phyloP scores from a whole-genome alignment of 305 asterid genomes.

The Fraxinus sp. region DNA sequence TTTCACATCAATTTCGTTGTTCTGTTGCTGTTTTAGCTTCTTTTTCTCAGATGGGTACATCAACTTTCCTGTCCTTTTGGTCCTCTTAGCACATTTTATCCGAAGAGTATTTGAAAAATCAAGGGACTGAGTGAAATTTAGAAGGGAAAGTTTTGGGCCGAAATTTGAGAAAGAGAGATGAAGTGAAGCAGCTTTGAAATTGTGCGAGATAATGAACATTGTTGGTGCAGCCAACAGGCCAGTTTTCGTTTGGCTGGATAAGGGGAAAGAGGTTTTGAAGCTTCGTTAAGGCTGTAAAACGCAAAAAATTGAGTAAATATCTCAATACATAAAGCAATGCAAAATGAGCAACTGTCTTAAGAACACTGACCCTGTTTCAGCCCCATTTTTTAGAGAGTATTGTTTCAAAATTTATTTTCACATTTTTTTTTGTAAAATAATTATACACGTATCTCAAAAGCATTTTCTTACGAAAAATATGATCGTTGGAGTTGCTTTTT shows the following conservation, averaged over 20 bases:
- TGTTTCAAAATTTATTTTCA: background rate
- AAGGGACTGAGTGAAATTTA: slow-evolving; percentile 12
- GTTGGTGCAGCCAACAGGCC: slow-evolving; percentile 11
- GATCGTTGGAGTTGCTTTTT: no score
- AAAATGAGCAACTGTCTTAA: background rate
- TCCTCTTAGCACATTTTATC: slow-evolving; percentile 52
- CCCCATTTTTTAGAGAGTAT: background rate
- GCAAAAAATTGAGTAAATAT: background rate
- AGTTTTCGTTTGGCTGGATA: background rate
- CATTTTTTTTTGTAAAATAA: no score
- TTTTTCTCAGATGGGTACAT: slow-evolving; percentile 97
- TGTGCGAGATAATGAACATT: slow-evolving; percentile 43
- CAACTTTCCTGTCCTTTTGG: slow-evolving; percentile 76
- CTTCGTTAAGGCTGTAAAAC: background rate
- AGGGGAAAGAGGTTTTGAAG: slow-evolving; percentile 18
- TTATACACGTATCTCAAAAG: no score
- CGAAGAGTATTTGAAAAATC: slow-evolving; percentile 26
- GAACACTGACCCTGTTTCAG: background rate
- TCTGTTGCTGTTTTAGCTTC: slow-evolving; percentile 52
- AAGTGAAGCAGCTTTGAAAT: slow-evolving; percentile 31
- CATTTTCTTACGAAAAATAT: no score
- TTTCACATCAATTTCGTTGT: slow-evolving; percentile 33
- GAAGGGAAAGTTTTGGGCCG: slow-evolving; percentile 30
- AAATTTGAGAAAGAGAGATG: slow-evolving; percentile 31
- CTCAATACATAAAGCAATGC: background rate